phyloP scores from a whole-genome alignment of 2,329 filamentous ascomycete species.

The Rhinocladiella mackenziei region DNA sequence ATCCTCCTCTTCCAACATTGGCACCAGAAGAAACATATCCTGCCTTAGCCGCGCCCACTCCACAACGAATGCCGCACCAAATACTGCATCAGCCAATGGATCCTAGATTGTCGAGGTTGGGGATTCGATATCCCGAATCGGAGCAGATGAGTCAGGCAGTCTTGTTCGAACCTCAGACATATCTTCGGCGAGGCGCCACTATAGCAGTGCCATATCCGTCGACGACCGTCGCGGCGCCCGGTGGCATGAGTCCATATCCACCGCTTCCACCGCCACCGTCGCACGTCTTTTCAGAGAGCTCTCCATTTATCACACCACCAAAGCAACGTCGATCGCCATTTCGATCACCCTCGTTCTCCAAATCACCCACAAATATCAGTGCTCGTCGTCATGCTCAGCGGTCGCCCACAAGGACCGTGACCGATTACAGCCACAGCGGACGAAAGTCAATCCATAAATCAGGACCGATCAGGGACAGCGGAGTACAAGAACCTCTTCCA shows the following conservation, averaged over 20 bases:
- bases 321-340: conserved; percentile 28
- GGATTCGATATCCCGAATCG: conserved; percentile 20
- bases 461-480: conserved; percentile 32
- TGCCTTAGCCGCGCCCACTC: conserved; percentile 22
- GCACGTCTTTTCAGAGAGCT: conserved; percentile 39
- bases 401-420: conserved; percentile 29
- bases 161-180: conserved; percentile 28
- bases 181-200: background rate
- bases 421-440: conserved; percentile 34
- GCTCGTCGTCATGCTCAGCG: conserved; percentile 31
- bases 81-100: conserved; percentile 19
- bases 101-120: conserved; percentile 10
- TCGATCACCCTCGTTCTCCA: conserved; percentile 37
- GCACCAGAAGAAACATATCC: conserved; percentile 25
- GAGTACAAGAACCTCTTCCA: conserved; percentile 32
- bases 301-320: conserved; percentile 33
- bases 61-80: conserved; percentile 21
- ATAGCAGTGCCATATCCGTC: conserved; percentile 21
- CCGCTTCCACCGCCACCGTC: conserved; percentile 36
- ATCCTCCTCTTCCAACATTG: conserved; percentile 36
- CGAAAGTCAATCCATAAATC: conserved; percentile 41
- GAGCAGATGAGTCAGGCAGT: conserved; percentile 39
- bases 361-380: conserved; percentile 37
- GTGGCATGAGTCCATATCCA: conserved; percentile 38
- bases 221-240: conserved; percentile 5